Conservation (phyloP, 2,329 filamentous ascomycete species). For the Septoria linicola region DNA sequence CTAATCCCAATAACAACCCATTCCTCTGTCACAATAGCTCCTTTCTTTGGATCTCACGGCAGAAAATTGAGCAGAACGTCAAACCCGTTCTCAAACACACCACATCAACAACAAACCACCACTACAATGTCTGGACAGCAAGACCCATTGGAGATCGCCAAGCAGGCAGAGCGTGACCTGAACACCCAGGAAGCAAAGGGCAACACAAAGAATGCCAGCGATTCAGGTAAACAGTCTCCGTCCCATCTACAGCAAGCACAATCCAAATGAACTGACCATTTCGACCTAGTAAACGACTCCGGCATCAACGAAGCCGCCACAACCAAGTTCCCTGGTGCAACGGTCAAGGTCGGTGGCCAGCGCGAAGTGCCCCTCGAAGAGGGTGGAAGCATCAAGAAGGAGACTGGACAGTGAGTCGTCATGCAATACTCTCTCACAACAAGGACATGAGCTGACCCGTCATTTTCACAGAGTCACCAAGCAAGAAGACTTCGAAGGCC, state of each 20-base stretch:
- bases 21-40: background rate
- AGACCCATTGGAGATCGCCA: constrained; percentile 46
- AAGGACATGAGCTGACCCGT: background rate
- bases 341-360: constrained; percentile 46
- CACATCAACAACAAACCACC: constrained; percentile 13
- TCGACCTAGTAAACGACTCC: constrained; percentile 44
- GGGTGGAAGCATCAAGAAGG: constrained; percentile 45
- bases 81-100: background rate
- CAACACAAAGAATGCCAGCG: constrained; percentile 23
- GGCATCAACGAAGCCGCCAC: constrained; percentile 47
- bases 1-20: background rate
- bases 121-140: constrained; percentile 45
- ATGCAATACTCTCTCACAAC: too few relatives aligned
- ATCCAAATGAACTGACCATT: background rate
- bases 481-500: constrained; percentile 50
- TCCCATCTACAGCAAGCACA: constrained; percentile 1
- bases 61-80: constrained; percentile 5
- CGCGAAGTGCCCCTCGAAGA: constrained; percentile 48
- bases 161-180: constrained; percentile 51
- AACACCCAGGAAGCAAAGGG: constrained; percentile 44
- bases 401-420: constrained; percentile 42
- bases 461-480: constrained; percentile 41
- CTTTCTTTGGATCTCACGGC: constrained; percentile 2
- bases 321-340: constrained; percentile 47
- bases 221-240: constrained; percentile 16